Percentiles rank a stretch among this genome's conserved stretches.
These are phyloP conservation scores for Acanthamoeba healyi DNA, from an alignment of 208 protist genomes.

Conservation along the genomic window DNA sequence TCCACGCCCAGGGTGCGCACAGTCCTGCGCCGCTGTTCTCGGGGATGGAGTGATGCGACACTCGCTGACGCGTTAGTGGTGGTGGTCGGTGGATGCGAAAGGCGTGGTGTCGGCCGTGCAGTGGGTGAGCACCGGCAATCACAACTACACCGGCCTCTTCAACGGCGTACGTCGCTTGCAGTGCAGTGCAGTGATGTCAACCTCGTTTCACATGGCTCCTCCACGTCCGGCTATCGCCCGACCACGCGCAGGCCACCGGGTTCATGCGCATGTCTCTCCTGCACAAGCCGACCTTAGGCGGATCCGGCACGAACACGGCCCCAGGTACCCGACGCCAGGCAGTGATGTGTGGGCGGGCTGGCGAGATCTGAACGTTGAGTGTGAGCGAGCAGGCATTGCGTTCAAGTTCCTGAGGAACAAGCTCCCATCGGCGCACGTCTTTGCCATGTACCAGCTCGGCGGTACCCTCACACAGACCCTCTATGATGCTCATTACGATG, in stretches of 20 bases:
- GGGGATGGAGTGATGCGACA: not conserved
- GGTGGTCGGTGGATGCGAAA: not conserved
- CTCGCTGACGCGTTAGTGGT: not conserved
- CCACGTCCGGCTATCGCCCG: not conserved
- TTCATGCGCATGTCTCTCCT: not conserved
- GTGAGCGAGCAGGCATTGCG: not conserved
- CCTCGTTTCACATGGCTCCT: not conserved
- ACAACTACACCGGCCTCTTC: constrained; percentile 73
- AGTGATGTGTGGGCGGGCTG: too few relatives aligned
- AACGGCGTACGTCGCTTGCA: not conserved
- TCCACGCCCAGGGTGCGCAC: constrained; percentile 11
- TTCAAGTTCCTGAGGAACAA: constrained; percentile 56
- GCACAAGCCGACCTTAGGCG: not conserved
- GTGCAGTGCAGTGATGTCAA: not conserved
- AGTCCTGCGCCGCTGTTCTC: not conserved
- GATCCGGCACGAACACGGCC: not conserved
- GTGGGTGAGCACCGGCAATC: not conserved
- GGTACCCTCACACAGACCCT: not conserved
- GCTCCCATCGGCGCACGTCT: not conserved
- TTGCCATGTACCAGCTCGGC: constrained; percentile 38
- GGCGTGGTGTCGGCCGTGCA: not conserved
- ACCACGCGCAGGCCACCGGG: not conserved
- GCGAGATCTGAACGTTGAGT: not conserved
- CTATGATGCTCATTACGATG: too few relatives aligned
- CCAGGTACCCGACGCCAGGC: not conserved